Evolutionary conservation across 148 eudicot species (phyloP), one percentile per base, ranked within the genome.

Genomic region (Linanthus parryae): DNA sequence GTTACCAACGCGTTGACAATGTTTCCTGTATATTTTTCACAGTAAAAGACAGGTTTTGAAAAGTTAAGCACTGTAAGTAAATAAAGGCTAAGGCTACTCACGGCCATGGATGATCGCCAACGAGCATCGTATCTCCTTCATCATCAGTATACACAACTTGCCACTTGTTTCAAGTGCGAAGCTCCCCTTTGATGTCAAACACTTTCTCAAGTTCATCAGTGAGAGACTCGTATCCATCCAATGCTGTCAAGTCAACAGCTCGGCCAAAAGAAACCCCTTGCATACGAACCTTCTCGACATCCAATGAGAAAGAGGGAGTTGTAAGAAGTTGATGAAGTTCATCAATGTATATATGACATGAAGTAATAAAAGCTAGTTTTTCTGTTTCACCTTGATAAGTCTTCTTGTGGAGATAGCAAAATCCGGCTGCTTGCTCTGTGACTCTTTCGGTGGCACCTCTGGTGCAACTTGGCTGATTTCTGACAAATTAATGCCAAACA

Each of bases 261-360:
- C 98, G 83, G 7, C 98, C 98, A 23, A 91, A 89, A 35, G 98
- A 84, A 45, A 81, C 69, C 50, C 98, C 98, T 74, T 86, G 90
- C 98, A 91, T 91, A 36, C 79, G 98, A 45, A 91, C 95, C 98
- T 91, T 58, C n/a, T n/a, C n/a, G n/a, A n/a, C n/a, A n/a, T n/a
- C n/a, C n/a, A n/a, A n/a, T n/a, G n/a, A n/a, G n/a, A n/a, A n/a
- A n/a, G n/a, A n/a, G n/a, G n/a, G n/a, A n/a, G n/a, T n/a, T n/a
- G n/a, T n/a, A n/a, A 31, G 35, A n/a, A n/a, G n/a, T n/a, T 31
- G 7, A 5, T 5, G 35, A 31, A n/a, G 14, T 6, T 7, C 7
- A 14, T 7, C 43, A 6, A 38, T 38, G 4, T 38, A 5, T 14
- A 3, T n/a, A 14, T 6, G 15, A 38, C 7, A 7, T 38, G n/a